A percentile compares a stretch with the other conserved stretches of the same genome.
These are phyloP conservation scores for Agrocybe pediades DNA, from an alignment of 768 basidiomycete species.

Conservation along the genomic window DNA sequence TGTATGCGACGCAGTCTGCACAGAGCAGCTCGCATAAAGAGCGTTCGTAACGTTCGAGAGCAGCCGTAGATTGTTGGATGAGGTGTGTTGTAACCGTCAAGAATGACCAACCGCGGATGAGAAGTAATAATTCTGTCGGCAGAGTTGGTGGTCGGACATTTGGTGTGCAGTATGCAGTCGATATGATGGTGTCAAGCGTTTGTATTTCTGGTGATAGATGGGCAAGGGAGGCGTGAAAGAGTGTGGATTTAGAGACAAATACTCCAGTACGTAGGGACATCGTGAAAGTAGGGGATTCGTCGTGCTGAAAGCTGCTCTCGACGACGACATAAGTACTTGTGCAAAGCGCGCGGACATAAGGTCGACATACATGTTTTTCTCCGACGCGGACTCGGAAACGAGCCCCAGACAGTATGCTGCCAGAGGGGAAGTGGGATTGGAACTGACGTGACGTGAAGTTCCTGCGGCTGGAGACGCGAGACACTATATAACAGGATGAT, in stretches of 20 bases:
- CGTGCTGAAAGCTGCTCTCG: neutral
- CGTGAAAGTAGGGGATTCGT: constrained; percentile 4
- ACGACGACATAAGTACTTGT: constrained; percentile 14
- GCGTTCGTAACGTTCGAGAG: constrained; percentile 42
- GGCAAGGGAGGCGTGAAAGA: constrained; percentile 57
- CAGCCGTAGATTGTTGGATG: constrained; percentile 40
- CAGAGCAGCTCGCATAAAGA: constrained; percentile 45
- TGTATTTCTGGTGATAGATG: constrained; percentile 46
- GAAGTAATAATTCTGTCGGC: constrained; percentile 54
- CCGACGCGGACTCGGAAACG: constrained; percentile 14
- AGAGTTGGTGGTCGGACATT: constrained; percentile 25
- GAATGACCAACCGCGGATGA: constrained; percentile 51
- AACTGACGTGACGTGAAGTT: constrained; percentile 40
- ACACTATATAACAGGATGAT: constrained; percentile 14
- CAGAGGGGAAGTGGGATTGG: constrained; percentile 7
- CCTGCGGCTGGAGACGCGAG: constrained; percentile 26
- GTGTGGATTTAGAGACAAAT: constrained; percentile 40
- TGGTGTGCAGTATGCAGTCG: constrained; percentile 7
- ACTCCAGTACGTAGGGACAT: constrained; percentile 26
- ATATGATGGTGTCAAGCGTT: constrained; percentile 42
- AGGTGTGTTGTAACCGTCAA: constrained; percentile 42
- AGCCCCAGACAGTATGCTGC: constrained; percentile 7
- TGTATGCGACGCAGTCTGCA: constrained; percentile 50
- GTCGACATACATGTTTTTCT: constrained; percentile 16
- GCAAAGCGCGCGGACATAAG: constrained; percentile 19